Percentiles rank a stretch among this genome's conserved stretches.
Conservation (phyloP, 2,329 filamentous ascomycete genomes). For the Ampelomyces quisqualis region DNA sequence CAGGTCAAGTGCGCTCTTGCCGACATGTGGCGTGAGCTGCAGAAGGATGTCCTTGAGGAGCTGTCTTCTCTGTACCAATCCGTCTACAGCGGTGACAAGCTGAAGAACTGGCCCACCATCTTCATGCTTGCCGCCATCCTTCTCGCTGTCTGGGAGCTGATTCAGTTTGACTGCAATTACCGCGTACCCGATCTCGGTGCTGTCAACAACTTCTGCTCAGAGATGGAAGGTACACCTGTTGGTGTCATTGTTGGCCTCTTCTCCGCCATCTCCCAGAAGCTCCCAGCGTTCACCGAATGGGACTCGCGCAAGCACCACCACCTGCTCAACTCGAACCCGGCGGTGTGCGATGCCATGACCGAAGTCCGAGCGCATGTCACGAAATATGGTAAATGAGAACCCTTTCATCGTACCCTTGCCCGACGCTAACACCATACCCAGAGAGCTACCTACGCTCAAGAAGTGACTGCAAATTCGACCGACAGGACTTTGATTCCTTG, state of each 20-base stretch:
- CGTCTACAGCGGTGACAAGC: conserved; percentile 93
- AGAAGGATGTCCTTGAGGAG: conserved; percentile 94
- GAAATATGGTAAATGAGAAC: conserved; percentile 75
- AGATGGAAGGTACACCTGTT: conserved; percentile 95
- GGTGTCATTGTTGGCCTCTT: conserved; percentile 96
- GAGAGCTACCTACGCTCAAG: conserved; percentile 84
- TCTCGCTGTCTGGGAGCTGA: conserved; percentile 94
- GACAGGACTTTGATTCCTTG: conserved; percentile 88
- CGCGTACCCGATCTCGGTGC: conserved; percentile 79
- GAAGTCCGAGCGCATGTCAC: conserved; percentile 90
- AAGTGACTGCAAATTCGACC: conserved; percentile 78
- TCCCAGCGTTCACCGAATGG: conserved; percentile 91
- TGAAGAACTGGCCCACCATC: conserved; percentile 99
- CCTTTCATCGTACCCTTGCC: conserved; percentile 5
- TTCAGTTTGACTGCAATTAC: conserved; percentile 98
- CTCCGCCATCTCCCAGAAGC: conserved; percentile 96
- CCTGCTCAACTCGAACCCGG: conserved; percentile 83
- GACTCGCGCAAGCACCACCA: conserved; percentile 89
- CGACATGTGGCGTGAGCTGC: conserved; percentile 96
- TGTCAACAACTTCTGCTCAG: conserved; percentile 90
- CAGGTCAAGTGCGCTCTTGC: conserved; percentile 97
- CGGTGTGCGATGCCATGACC: conserved; percentile 93
- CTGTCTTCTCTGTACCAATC: conserved; percentile 92
- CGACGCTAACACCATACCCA: conserved; percentile 54
- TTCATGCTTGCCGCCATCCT: conserved; percentile 96